These are phyloP conservation scores for Aquilaria agallochum DNA, from an alignment of 441 rosid genomes.

Conservation along the genomic window DNA sequence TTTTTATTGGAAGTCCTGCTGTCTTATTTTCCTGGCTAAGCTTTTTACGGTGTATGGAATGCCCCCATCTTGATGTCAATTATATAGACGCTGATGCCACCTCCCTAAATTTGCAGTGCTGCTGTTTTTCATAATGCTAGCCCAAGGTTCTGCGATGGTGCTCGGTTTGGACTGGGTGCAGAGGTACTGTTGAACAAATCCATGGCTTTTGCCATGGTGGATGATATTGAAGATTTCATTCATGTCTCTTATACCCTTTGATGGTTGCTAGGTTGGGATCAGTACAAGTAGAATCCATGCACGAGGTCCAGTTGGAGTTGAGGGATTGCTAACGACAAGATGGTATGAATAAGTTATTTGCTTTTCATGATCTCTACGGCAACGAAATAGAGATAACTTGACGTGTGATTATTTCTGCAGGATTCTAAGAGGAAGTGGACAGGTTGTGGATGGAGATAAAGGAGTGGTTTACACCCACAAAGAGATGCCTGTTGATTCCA, in stretches of 20 bases:
- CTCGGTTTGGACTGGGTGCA: conserved; percentile 97
- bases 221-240: conserved; percentile 7
- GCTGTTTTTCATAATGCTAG: conserved; percentile 99
- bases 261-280: conserved; percentile 74
- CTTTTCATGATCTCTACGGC: background rate
- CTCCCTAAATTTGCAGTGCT: conserved; percentile 52
- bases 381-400: no score
- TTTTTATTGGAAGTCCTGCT: background rate
- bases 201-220: background rate
- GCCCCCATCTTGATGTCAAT: background rate
- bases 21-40: background rate
- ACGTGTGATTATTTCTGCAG: conserved; percentile 33
- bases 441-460: conserved; percentile 89
- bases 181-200: conserved; percentile 50
- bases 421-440: conserved; percentile 90
- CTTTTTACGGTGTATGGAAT: background rate
- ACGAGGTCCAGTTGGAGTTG: conserved; percentile 99
- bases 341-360: conserved; percentile 44
- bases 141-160: conserved; percentile 94
- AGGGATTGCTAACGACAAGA: conserved; percentile 90
- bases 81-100: no score
- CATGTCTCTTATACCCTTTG: conserved; percentile 10
- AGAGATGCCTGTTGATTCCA: conserved; percentile 35
- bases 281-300: conserved; percentile 98
- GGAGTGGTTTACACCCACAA: conserved; percentile 70